Evolutionary conservation across 2,329 filamentous ascomycete genomes (phyloP).

Genomic region (Colletotrichum sp.): DNA sequence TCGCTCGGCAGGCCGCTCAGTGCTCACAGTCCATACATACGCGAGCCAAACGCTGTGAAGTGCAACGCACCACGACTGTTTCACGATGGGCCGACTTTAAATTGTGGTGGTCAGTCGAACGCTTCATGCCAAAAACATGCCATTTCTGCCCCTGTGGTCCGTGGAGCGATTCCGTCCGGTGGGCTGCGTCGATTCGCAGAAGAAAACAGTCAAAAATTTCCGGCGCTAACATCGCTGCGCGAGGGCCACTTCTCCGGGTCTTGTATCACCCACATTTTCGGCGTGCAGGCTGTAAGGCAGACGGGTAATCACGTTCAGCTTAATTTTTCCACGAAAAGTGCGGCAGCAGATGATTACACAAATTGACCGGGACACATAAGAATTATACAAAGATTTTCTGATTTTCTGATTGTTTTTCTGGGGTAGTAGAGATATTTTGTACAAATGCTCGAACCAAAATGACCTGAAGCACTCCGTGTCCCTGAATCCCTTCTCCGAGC

Average conservation of each 20-base stretch:
- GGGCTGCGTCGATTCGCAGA: neutral
- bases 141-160: neutral
- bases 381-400: neutral
- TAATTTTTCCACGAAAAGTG: neutral
- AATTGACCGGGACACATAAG: no score
- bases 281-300: neutral
- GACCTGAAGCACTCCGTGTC: neutral
- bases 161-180: neutral
- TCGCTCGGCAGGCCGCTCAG: neutral
- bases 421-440: neutral
- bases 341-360: accelerated
- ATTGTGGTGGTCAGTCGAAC: neutral
- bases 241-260: neutral
- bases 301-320: neutral
- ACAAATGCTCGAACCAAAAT: neutral
- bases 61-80: neutral
- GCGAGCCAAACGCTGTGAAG: neutral
- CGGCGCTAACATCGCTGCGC: neutral
- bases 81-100: neutral
- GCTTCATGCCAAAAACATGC: neutral
- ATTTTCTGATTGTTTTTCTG: neutral
- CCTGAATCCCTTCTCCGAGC: neutral
- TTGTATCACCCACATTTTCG: neutral
- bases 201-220: neutral
- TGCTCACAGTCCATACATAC: neutral